Evolutionary conservation across 108 stramenopile genomes (phyloP), one percentile per base, ranked within the genome.

Genomic region (Licmophora abbreviata): DNA sequence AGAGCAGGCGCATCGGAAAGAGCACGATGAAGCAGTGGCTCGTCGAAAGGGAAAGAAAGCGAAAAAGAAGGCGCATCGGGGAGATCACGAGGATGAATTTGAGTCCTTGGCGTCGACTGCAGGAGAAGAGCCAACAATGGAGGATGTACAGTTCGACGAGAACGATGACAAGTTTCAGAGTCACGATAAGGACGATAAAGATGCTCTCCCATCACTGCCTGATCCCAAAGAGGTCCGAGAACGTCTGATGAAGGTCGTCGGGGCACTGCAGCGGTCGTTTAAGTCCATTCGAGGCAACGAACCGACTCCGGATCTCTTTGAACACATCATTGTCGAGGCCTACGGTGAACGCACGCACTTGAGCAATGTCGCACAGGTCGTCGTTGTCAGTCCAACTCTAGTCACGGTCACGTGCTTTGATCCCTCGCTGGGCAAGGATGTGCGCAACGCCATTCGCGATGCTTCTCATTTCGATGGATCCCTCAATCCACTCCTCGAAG

Each of bases 381-480:
- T 87, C n/a, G 83, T 92, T 54, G 68, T 66, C 10, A 74, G 74
- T 43, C 76, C 85, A 3, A 86, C 80, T 6, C 42, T 86, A 53
- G 90, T 83, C 17, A 71, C 71, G 21, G 75, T 87, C 21, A 85
- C 76, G 29, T 87, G 85, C 50, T 92, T 80, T 61, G 90, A 92
- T 63, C 90, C 85, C 8, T 51, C 65, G 3, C 43, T 86, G 12
- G 80, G 77, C 31, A 82, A 69, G 64, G 79, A 82, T 49, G 83
- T 85, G 0, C 50, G 58, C 7, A 77, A 74, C 36, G 85, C 90
- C 15, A 67, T 91, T n/a, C 78, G 79, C 24, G 74, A 76, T 51
- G 66, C 74, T 15, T n/a, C n/a, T n/a, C n/a, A n/a, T n/a, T 63
- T 82, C n/a, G 54, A 77, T 12, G 59, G 87, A 58, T 76, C 81